Conservation (phyloP, 116 monocot genomes). For the Cymodocea nodosa region DNA sequence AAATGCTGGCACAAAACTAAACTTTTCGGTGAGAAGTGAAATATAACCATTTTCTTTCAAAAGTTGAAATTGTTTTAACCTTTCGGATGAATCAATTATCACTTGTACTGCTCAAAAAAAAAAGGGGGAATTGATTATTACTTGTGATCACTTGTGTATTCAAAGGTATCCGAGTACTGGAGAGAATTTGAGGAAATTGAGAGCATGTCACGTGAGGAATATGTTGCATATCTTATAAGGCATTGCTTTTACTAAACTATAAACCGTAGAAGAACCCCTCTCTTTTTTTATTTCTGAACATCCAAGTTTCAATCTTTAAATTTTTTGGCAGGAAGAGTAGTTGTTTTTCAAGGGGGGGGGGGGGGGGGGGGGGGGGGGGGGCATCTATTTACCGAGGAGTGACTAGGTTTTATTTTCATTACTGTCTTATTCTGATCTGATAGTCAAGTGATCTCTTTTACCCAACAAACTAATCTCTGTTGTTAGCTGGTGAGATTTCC, state of each 20-base stretch:
- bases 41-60: not conserved
- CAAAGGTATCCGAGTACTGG: slow-evolving; percentile 50
- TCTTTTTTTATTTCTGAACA: not conserved
- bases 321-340: slow-evolving; percentile 41
- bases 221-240: slow-evolving; percentile 63
- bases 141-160: not conserved
- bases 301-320: not conserved
- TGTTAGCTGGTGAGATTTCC: not conserved
- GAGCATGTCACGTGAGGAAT: slow-evolving; percentile 60
- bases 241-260: slow-evolving; percentile 1
- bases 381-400: slow-evolving; percentile 67
- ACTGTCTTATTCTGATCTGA: not conserved
- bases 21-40: slow-evolving; percentile 37
- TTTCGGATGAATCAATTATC: not conserved
- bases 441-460: not conserved
- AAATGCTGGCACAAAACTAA: slow-evolving; percentile 36
- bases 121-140: too few relatives aligned
- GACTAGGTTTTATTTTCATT: slow-evolving; percentile 30
- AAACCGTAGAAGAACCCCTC: not conserved
- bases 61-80: not conserved
- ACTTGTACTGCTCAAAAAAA: too few relatives aligned
- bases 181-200: slow-evolving; percentile 53
- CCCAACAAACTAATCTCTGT: too few relatives aligned
- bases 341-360: slow-evolving; percentile 78
- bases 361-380: too few relatives aligned